phyloP scores from a whole-genome alignment of 2,329 filamentous ascomycete genomes.

The Neurospora crassa region DNA sequence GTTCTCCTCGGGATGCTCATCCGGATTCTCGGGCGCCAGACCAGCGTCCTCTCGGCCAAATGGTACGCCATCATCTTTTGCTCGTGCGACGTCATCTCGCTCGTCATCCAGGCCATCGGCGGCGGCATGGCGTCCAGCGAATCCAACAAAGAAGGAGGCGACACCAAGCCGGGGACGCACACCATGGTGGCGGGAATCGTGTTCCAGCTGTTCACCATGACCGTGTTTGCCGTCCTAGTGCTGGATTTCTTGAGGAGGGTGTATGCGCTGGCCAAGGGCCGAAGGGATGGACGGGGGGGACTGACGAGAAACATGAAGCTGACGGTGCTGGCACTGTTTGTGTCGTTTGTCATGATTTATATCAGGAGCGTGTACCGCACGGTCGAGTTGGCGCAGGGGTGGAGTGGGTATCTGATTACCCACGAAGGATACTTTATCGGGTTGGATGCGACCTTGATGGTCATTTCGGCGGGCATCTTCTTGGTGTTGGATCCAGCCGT shows the following conservation, averaged over 20 bases:
- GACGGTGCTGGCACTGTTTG: slow-evolving; percentile 26
- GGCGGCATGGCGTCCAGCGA: slow-evolving; percentile 33
- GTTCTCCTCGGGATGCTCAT: slow-evolving; percentile 39
- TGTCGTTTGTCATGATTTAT: slow-evolving; percentile 35
- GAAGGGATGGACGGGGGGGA: slow-evolving; percentile 11
- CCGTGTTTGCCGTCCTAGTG: slow-evolving; percentile 32
- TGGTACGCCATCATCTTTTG: slow-evolving; percentile 39
- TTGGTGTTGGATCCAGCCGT: slow-evolving; percentile 30
- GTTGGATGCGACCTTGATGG: slow-evolving; percentile 39
- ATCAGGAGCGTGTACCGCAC: slow-evolving; percentile 39
- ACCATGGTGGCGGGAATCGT: slow-evolving; percentile 41
- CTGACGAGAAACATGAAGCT: slow-evolving; percentile 21
- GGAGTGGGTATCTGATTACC: slow-evolving; percentile 40
- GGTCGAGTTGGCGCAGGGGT: slow-evolving; percentile 39
- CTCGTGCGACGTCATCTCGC: slow-evolving; percentile 31
- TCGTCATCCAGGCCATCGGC: slow-evolving; percentile 38
- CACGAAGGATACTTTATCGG: slow-evolving; percentile 39
- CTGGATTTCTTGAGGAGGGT: slow-evolving; percentile 29
- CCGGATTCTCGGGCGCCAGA: slow-evolving; percentile 30
- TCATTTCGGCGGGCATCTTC: slow-evolving; percentile 24
- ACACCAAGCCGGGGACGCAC: slow-evolving; percentile 33
- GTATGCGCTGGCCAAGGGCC: not conserved
- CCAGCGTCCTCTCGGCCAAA: slow-evolving; percentile 31
- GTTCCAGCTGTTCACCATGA: slow-evolving; percentile 40
- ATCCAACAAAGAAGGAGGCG: slow-evolving; percentile 21